A percentile compares a stretch with the other conserved stretches of the same genome.
Conservation (phyloP, 306 rosid genomes). For the Leucaena leucocephala region DNA sequence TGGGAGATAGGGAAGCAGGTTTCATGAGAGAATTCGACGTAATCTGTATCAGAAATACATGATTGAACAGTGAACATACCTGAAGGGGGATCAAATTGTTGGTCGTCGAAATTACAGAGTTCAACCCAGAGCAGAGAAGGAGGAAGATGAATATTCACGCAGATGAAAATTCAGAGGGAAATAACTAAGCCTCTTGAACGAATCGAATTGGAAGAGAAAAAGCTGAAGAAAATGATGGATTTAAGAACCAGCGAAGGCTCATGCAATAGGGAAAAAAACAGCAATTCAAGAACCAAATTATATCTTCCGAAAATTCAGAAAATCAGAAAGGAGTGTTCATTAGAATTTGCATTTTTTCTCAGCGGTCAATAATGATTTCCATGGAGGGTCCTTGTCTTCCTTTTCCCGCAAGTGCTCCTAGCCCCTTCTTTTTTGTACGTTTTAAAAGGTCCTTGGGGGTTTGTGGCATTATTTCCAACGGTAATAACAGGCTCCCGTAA, state of each 20-base stretch:
- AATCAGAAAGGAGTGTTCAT: background rate
- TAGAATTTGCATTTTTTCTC: background rate
- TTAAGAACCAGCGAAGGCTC: background rate
- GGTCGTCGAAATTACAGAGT: background rate
- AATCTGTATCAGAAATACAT: slow-evolving; percentile 26
- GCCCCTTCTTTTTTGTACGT: background rate
- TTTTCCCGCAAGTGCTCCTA: slow-evolving; percentile 19
- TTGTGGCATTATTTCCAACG: slow-evolving; percentile 32
- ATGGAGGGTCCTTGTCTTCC: slow-evolving; percentile 29
- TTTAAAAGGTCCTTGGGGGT: slow-evolving; percentile 40
- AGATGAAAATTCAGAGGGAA: background rate
- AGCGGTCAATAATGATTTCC: slow-evolving; percentile 27
- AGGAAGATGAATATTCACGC: background rate
- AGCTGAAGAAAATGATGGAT: slow-evolving; percentile 25
- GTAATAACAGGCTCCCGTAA: slow-evolving; percentile 32
- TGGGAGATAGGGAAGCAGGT: background rate
- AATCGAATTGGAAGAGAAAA: background rate
- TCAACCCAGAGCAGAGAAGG: background rate
- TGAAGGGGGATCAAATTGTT: background rate
- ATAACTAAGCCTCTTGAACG: background rate
- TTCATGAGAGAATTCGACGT: slow-evolving; percentile 1
- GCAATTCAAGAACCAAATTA: slow-evolving; percentile 1
- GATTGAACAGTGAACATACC: slow-evolving; percentile 30
- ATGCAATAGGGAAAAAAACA: background rate
- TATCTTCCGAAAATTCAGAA: background rate